Evolutionary conservation across 192 early-diverging fungal species (phyloP).

Genomic region (Rhizoclosmatium globosum): DNA sequence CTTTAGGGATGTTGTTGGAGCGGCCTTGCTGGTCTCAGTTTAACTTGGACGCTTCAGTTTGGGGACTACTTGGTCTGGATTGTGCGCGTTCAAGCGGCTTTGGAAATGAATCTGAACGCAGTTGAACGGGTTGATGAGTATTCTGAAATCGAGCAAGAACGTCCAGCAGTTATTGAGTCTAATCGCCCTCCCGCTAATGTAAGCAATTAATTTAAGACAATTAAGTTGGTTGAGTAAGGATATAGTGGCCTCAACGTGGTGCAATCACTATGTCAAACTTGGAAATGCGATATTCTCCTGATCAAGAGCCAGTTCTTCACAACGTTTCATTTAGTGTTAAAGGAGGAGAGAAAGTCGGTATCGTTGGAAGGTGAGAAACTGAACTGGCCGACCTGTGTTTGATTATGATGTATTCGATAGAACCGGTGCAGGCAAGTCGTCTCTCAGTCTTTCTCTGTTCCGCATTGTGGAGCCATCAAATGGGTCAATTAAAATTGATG

Average conservation of each 20-base stretch:
- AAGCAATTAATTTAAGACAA: not conserved
- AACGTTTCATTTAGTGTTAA: slow-evolving; percentile 71
- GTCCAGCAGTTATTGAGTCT: slow-evolving; percentile 68
- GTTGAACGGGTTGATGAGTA: slow-evolving; percentile 93
- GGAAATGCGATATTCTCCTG: slow-evolving; percentile 77
- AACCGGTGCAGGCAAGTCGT: slow-evolving; percentile 69
- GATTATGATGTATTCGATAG: not conserved
- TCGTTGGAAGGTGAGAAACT: slow-evolving; percentile 22
- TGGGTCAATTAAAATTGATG: slow-evolving; percentile 70
- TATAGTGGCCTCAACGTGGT: slow-evolving; percentile 71
- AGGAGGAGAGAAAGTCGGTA: slow-evolving; percentile 71
- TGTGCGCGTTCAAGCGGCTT: slow-evolving; percentile 60
- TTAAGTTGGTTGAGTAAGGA: not conserved
- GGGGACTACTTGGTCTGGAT: slow-evolving; percentile 75
- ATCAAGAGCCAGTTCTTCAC: slow-evolving; percentile 66
- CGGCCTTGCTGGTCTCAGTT: slow-evolving; percentile 88
- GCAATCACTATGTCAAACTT: slow-evolving; percentile 71
- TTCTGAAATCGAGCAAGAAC: slow-evolving; percentile 81
- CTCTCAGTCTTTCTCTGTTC: slow-evolving; percentile 41
- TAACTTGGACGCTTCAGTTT: slow-evolving; percentile 85
- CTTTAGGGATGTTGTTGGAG: slow-evolving; percentile 68
- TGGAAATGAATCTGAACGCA: slow-evolving; percentile 55
- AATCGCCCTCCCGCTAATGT: slow-evolving; percentile 40
- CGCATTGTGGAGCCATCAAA: slow-evolving; percentile 45
- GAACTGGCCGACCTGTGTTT: too few relatives aligned